Evolutionary conservation across 768 basidiomycete species (phyloP).

Genomic region (Hypholoma fasciculare): DNA sequence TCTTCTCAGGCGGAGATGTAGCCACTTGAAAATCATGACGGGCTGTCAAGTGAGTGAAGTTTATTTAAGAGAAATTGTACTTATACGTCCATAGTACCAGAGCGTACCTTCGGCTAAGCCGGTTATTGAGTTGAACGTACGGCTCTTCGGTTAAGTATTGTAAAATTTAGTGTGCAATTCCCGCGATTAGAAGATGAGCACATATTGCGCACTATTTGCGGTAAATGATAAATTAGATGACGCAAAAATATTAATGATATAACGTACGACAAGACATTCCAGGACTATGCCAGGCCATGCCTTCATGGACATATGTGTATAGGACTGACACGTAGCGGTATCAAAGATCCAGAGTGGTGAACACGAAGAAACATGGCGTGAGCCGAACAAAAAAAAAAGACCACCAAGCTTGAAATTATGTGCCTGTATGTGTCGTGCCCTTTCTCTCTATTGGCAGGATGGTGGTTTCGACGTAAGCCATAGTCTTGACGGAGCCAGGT

Average conservation of each 20-base stretch:
- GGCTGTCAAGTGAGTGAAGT: constrained; percentile 16
- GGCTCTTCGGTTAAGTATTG: constrained; percentile 38
- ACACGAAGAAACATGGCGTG: no score
- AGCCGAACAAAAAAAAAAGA: no score
- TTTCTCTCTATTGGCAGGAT: no score
- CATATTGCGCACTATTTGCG: constrained; percentile 56
- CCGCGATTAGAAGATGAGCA: constrained; percentile 68
- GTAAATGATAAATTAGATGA: no score
- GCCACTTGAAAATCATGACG: constrained; percentile 36
- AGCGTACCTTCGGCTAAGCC: constrained; percentile 37
- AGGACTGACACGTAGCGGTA: constrained; percentile 35
- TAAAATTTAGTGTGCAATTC: constrained; percentile 49
- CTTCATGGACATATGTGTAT: constrained; percentile 50
- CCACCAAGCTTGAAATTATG: no score
- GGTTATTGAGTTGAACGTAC: constrained; percentile 63
- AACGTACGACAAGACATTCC: constrained; percentile 64
- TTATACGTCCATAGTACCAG: neutral
- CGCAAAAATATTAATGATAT: neutral
- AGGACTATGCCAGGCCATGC: constrained; percentile 63
- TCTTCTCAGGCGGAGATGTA: constrained; percentile 28
- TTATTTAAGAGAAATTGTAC: neutral
- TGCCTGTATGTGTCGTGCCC: no score
- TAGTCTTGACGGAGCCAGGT: no score
- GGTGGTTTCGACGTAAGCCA: no score
- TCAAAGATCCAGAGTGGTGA: no score